phyloP scores from a whole-genome alignment of 2,329 filamentous ascomycete species.

The Lachnellula occidentalis region DNA sequence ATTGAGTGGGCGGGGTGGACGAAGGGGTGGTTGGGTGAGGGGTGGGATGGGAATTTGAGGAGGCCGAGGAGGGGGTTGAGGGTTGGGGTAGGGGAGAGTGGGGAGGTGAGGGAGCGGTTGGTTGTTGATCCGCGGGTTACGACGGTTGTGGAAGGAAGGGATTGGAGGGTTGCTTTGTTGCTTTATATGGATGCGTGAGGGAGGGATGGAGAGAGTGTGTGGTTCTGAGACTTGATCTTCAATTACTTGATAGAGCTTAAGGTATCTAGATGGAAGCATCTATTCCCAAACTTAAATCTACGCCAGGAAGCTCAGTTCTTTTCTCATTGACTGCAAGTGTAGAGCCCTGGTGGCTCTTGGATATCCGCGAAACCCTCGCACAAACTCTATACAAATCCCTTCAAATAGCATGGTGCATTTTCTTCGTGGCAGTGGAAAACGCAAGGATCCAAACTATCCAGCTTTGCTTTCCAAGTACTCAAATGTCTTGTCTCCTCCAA shows the following conservation, averaged over 20 bases:
- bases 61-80: not conserved
- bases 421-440: not conserved
- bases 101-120: not conserved
- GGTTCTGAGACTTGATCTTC: no score
- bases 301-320: no score
- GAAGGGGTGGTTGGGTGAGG: constrained; percentile 1
- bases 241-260: no score
- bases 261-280: no score
- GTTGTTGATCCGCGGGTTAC: no score
- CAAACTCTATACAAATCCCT: no score
- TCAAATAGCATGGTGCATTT: not conserved
- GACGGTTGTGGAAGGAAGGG: not conserved
- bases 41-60: not conserved
- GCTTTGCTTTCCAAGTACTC: not conserved
- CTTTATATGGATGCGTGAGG: no score
- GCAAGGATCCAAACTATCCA: not conserved
- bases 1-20: constrained; percentile 11
- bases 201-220: no score
- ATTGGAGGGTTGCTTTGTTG: constrained; percentile 1
- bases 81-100: not conserved
- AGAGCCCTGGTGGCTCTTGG: no score
- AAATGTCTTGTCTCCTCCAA: not conserved
- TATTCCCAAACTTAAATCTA: no score
- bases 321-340: no score
- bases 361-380: no score